Evolutionary conservation across 441 rosid species (phyloP).

Genomic region (Rhodomyrtus psidioides): DNA sequence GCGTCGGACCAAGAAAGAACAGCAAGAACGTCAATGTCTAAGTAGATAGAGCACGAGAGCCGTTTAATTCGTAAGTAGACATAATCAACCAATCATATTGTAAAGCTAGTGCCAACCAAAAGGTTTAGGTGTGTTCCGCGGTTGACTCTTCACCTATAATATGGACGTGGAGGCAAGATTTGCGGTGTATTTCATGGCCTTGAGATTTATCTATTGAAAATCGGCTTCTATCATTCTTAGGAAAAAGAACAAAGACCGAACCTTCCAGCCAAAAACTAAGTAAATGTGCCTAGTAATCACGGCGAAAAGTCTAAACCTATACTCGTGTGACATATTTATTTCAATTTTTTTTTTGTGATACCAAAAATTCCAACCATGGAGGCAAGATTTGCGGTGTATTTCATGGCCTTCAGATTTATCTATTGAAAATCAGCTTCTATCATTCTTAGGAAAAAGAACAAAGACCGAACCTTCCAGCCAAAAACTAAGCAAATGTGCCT

Average conservation of each 20-base stretch:
- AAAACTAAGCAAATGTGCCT: no score
- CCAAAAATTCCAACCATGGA: no score
- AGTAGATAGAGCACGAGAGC: background rate
- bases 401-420: no score
- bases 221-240: background rate
- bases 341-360: no score
- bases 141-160: background rate
- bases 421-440: no score
- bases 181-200: background rate
- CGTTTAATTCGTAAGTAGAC: background rate
- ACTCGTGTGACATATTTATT: no score
- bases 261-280: background rate
- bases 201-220: background rate
- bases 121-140: background rate
- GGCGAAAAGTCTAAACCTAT: no score
- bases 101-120: background rate
- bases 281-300: background rate
- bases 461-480: no score
- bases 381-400: no score
- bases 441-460: no score
- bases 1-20: background rate
- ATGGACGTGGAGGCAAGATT: background rate
- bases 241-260: background rate
- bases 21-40: background rate
- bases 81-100: background rate